Percentiles rank a stretch among this genome's conserved stretches.
These are phyloP conservation scores for Lophiostoma macrostomum DNA, from an alignment of 495 filamentous ascomycete genomes.

Conservation along the genomic window DNA sequence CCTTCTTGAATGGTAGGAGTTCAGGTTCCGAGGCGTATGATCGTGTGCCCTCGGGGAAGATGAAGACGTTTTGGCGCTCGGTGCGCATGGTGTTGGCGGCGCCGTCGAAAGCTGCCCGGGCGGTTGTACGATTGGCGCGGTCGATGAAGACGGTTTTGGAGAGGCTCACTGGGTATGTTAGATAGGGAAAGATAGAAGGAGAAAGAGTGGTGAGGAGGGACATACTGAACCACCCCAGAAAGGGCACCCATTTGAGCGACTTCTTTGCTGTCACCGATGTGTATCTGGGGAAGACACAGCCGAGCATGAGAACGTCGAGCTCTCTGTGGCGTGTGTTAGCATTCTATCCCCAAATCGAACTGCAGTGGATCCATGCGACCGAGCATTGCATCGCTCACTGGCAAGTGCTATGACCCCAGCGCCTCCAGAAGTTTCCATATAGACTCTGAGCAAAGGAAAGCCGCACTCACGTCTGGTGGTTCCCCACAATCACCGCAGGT, in stretches of 20 bases:
- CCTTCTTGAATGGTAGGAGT: conserved; percentile 93
- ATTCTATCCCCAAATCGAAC: not conserved
- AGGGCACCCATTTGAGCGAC: conserved; percentile 71
- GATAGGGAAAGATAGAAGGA: not conserved
- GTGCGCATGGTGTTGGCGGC: conserved; percentile 75
- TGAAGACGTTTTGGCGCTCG: conserved; percentile 82
- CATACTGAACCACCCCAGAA: conserved; percentile 91
- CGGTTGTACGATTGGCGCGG: conserved; percentile 72
- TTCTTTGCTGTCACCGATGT: conserved; percentile 93
- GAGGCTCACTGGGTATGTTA: conserved; percentile 57
- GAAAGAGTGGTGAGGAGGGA: not conserved
- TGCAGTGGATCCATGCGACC: not conserved
- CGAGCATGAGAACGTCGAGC: conserved; percentile 89
- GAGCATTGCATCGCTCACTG: not conserved
- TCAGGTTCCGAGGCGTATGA: conserved; percentile 79
- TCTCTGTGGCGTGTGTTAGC: conserved; percentile 47
- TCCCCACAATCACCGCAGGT: conserved; percentile 86
- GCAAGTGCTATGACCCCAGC: too few species aligned
- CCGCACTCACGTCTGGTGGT: conserved; percentile 68
- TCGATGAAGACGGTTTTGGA: conserved; percentile 94
- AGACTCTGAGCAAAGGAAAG: too few species aligned
- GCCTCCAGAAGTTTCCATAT: too few species aligned
- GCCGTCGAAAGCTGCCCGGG: conserved; percentile 79
- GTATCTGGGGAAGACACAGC: conserved; percentile 80
- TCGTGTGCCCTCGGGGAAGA: conserved; percentile 80